Base-by-base conservation (phyloP, 352 stramenopile genomes). In the Phytophthora cactorum region DNA sequence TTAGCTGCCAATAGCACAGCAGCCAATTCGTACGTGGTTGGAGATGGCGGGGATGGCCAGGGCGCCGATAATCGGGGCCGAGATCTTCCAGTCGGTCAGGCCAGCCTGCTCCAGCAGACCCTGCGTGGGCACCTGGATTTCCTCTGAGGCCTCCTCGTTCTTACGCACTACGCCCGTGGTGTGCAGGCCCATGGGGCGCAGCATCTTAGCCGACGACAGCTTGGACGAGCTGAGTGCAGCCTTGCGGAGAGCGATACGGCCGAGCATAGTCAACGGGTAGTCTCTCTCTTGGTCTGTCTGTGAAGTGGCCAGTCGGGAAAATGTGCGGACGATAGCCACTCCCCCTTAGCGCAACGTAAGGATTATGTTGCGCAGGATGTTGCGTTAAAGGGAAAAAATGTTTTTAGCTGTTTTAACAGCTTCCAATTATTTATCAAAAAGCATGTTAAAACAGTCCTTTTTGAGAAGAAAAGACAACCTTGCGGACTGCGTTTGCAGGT, bases 1-100 rank as follows among this genome's bases (percentile, higher is more conserved):
- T 31, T 45, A 41, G 32, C 29, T 38, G 45, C 11, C 12, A 53
- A 11, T 62, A 27, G 28, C 12, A 55, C 25, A 6, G 14, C 2
- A 43, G 6, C 72, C 75, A 32, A 36, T 27, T 54, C 36, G 36
- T 86, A 95, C 87, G 78, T 88, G 84, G 68, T 95, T 95, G 71
- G 81, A 90, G 67, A 95, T 80, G 36, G 77, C 64, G 45, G 87
- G 87, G 62, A 95, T 92, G 39, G 87, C 72, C 50, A 93, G 72
- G 34, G 87, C 87, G 46, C 77, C 82, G 47, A 84, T 76, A 57
- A 95, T 84, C 45, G 87, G 87, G 59, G 76, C 73, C 71, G 82
- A 91, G 76, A 95, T 85, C 81, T 93, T 93, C 82, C 84, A 92
- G 78, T 95, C 87, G 57, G 91, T 84, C 38, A 95, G 75, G 9